Evolutionary conservation across 2,329 filamentous ascomycete species (phyloP).

Genomic region (Ophiostoma perfectum): DNA sequence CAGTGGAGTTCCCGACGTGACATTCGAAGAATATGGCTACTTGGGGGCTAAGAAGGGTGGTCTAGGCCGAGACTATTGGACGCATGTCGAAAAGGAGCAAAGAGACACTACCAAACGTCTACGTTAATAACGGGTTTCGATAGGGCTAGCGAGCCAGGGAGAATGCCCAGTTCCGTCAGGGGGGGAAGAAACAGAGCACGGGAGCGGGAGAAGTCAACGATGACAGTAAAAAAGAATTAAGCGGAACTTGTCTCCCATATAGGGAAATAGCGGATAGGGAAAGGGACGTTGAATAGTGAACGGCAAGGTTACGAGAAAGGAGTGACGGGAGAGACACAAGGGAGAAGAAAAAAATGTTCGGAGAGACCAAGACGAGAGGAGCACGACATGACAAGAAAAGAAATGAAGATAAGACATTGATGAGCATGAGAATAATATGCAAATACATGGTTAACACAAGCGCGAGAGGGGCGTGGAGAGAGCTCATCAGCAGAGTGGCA

Average conservation of each 20-base stretch:
- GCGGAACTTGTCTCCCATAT: too few relatives aligned
- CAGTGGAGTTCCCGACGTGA: neutral
- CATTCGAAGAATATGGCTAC: neutral
- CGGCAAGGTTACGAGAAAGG: neutral
- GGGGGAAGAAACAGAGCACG: neutral
- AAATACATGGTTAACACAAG: neutral
- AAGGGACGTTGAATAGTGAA: too few relatives aligned
- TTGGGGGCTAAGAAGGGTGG: neutral
- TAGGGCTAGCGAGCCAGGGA: neutral
- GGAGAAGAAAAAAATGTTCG: neutral
- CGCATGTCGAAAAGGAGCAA: neutral
- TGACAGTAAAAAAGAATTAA: too few relatives aligned
- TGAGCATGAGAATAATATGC: neutral
- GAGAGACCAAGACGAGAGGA: neutral
- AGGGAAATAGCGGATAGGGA: too few relatives aligned
- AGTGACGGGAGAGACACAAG: neutral
- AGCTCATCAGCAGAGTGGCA: neutral
- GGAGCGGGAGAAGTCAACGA: neutral
- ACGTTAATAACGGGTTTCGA: neutral
- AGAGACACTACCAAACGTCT: neutral
- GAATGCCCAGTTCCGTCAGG: neutral
- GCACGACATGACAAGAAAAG: neutral
- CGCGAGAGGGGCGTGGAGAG: neutral
- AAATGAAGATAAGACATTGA: neutral
- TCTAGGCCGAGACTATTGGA: constrained; percentile 3